These are phyloP conservation scores for Ogataea pilisensis DNA, from an alignment of 805 yeast species.

Conservation along the genomic window DNA sequence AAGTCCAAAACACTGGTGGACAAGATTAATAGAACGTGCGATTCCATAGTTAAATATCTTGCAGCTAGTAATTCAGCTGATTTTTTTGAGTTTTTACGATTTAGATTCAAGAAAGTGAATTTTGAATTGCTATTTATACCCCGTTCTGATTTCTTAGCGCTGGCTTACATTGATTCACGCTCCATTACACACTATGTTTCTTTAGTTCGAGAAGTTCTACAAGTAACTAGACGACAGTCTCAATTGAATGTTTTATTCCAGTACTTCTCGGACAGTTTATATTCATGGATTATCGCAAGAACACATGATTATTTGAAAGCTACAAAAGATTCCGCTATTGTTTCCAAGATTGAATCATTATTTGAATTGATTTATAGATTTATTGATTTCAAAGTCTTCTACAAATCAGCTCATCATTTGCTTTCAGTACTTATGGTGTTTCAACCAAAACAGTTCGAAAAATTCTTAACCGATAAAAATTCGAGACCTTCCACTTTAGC, in stretches of 20 bases:
- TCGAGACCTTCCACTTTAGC: slow-evolving; percentile 19
- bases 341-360: slow-evolving; percentile 29
- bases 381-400: slow-evolving; percentile 27
- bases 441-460: slow-evolving; percentile 30
- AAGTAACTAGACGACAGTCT: slow-evolving; percentile 37
- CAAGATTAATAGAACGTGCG: slow-evolving; percentile 36
- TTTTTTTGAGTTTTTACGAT: slow-evolving; percentile 33
- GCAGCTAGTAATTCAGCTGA: slow-evolving; percentile 49
- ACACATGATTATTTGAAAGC: slow-evolving; percentile 40
- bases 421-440: slow-evolving; percentile 33
- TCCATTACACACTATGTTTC: slow-evolving; percentile 36
- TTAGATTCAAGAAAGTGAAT: slow-evolving; percentile 27
- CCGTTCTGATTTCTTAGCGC: slow-evolving; percentile 43
- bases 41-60: slow-evolving; percentile 39
- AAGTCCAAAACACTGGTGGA: slow-evolving; percentile 22
- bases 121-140: slow-evolving; percentile 36
- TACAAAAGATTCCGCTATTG: slow-evolving; percentile 8
- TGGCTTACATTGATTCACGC: slow-evolving; percentile 37
- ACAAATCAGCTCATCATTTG: slow-evolving; percentile 29
- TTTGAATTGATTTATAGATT: slow-evolving; percentile 33
- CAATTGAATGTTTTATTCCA: slow-evolving; percentile 43
- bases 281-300: slow-evolving; percentile 47
- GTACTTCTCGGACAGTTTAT: slow-evolving; percentile 42
- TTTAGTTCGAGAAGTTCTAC: slow-evolving; percentile 34
- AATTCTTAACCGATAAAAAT: slow-evolving; percentile 20